A percentile compares a stretch with the other conserved stretches of the same genome.
Evolutionary conservation across 352 stramenopile species (phyloP).

Genomic region (Phytophthora foliorum): DNA sequence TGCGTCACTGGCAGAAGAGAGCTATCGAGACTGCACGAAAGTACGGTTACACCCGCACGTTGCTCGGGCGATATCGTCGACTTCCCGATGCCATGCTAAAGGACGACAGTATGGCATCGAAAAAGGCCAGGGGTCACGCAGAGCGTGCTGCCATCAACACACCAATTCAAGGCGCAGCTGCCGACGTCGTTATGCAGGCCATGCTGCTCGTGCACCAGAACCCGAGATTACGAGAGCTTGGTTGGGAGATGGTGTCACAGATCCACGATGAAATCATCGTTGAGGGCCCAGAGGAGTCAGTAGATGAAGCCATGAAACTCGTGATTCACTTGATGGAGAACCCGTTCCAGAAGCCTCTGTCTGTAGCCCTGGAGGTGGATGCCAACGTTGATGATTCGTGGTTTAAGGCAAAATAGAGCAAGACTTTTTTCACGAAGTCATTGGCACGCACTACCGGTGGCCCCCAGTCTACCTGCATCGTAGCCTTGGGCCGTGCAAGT

Average conservation of each 20-base stretch:
- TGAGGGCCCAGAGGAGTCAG: slow-evolving; percentile 97
- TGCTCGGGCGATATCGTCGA: slow-evolving; percentile 98
- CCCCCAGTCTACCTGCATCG: too few relatives aligned
- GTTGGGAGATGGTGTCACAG: slow-evolving; percentile 99
- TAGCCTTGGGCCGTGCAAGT: too few relatives aligned
- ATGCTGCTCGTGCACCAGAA: slow-evolving; percentile 98
- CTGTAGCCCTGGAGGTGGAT: slow-evolving; percentile 93
- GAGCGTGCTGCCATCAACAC: slow-evolving; percentile 99
- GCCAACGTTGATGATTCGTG: slow-evolving; percentile 97
- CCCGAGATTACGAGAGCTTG: slow-evolving; percentile 92
- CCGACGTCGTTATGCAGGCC: slow-evolving; percentile 99
- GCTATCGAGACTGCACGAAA: slow-evolving; percentile 91
- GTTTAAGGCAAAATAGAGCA: slow-evolving; percentile 98
- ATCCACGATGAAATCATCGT: slow-evolving; percentile 99
- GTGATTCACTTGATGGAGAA: slow-evolving; percentile 97
- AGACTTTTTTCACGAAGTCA: slow-evolving; percentile 3
- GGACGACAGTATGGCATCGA: slow-evolving; percentile 61
- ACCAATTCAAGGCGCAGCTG: slow-evolving; percentile 98
- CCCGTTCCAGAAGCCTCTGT: slow-evolving; percentile 94
- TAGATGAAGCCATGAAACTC: slow-evolving; percentile 91
- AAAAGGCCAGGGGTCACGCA: slow-evolving; percentile 87
- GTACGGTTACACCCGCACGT: slow-evolving; percentile 93
- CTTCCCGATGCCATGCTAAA: slow-evolving; percentile 94
- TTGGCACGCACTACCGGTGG: not conserved
- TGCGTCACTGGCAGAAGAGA: slow-evolving; percentile 94